phyloP scores from a whole-genome alignment of 257 asterid genomes.

The Capsicum pubescens region DNA sequence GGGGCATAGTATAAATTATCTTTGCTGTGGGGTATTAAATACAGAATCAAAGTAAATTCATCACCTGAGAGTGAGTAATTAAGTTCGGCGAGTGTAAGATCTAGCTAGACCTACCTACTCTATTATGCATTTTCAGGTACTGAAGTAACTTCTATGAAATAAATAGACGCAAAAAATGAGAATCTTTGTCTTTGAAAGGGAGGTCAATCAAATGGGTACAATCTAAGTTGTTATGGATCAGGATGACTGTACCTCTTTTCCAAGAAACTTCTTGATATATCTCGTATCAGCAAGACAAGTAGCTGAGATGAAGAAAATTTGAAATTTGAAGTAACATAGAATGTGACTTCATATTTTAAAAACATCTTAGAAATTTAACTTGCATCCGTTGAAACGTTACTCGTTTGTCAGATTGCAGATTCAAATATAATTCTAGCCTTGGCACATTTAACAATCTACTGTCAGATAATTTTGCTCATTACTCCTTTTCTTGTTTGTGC shows the following conservation, averaged over 20 bases:
- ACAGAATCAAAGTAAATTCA: not conserved
- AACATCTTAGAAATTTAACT: not conserved
- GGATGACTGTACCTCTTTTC: conserved; percentile 1
- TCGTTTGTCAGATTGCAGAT: not conserved
- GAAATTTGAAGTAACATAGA: not conserved
- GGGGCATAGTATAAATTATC: not conserved
- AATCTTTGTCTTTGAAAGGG: not conserved
- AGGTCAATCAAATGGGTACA: conserved; percentile 18
- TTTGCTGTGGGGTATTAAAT: conserved; percentile 2
- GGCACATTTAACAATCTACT: not conserved
- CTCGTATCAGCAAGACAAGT: not conserved
- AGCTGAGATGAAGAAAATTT: not conserved
- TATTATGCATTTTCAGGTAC: not conserved
- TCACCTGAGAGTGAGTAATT: not conserved
- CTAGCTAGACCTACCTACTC: conserved; percentile 18
- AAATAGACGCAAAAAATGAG: not conserved
- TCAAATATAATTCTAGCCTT: conserved; percentile 3
- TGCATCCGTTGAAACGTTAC: conserved; percentile 18
- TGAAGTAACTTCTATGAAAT: not conserved
- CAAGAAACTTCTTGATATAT: not conserved
- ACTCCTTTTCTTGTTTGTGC: conserved; percentile 29
- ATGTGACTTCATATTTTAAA: not conserved
- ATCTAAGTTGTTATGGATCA: not conserved
- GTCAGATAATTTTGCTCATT: conserved; percentile 35
- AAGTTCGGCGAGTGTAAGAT: not conserved